Percentiles rank a stretch among this genome's conserved stretches.
Evolutionary conservation across 768 basidiomycete species (phyloP).

Genomic region (Russula emetica): DNA sequence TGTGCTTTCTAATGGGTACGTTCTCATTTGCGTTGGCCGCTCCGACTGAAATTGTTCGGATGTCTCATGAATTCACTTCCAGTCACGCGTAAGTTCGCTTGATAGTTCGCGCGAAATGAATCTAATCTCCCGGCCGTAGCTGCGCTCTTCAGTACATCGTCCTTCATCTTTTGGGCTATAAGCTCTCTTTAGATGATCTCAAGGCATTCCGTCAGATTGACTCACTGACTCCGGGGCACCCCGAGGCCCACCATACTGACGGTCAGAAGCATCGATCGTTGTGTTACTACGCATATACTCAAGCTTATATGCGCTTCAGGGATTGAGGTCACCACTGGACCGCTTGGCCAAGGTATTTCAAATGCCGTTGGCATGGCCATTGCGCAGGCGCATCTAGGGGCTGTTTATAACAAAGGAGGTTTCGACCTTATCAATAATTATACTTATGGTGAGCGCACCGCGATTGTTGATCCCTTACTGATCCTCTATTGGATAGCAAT

Average conservation of each 20-base stretch:
- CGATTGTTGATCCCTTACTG: conserved; percentile 10
- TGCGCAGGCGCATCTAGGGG: conserved; percentile 85
- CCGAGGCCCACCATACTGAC: conserved; percentile 68
- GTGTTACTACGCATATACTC: conserved; percentile 16
- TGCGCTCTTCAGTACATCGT: conserved; percentile 92
- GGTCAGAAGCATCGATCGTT: conserved; percentile 36
- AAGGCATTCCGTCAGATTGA: conserved; percentile 89
- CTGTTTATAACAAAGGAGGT: conserved; percentile 83
- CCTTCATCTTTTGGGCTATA: conserved; percentile 89
- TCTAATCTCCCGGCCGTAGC: conserved; percentile 38
- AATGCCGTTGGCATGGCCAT: conserved; percentile 94
- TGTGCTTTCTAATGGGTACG: conserved; percentile 91
- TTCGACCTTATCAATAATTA: conserved; percentile 81
- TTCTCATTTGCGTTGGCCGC: conserved; percentile 16
- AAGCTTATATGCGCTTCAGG: conserved; percentile 37
- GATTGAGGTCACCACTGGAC: conserved; percentile 91
- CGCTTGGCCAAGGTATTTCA: conserved; percentile 91
- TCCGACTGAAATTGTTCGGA: not conserved
- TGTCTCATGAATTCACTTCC: conserved; percentile 22
- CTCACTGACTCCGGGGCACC: conserved; percentile 91
- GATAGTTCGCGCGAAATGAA: not conserved
- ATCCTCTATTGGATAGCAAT: conserved; percentile 54
- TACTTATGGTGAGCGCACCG: conserved; percentile 67
- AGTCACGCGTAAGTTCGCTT: conserved; percentile 67
- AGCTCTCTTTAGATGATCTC: conserved; percentile 87